Base-by-base conservation (phyloP, 2,329 filamentous ascomycete genomes). In the Ophiostoma sp. region DNA sequence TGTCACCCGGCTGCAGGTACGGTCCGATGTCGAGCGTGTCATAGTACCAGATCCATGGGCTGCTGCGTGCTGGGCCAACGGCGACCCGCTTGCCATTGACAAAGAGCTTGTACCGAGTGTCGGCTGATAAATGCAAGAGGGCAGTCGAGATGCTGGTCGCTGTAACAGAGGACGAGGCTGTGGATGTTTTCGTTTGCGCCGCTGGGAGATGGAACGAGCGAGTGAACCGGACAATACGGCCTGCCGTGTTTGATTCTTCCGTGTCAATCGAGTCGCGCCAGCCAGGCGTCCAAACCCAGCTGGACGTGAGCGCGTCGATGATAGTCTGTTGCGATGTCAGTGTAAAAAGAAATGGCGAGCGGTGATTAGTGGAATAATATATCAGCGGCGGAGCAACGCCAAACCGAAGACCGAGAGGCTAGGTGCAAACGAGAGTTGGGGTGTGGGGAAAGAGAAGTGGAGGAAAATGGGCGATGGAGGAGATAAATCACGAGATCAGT, bases 51-150 rank as follows among this genome's bases (percentile, higher is more conserved):
- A 80, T 77, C 68, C 77, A 75, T 0, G 77, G 79, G 69, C 80
- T 82, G 31, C 83, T 78, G 45, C 81, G 78, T 1, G 79, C 77
- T 2, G 83, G 83, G 1, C 83, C 83, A 2, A 82, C 78, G 2
- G 80, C 78, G 17, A 83, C 77, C 11, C 79, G 78, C 0, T n/a
- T 68, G 2, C 79, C 79, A 77, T 85, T 85, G 55, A 85, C 78
- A 36, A 77, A 78, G 2, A 84, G 77, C 70, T 84, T 84, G 77
- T 84, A 85, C 9, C 82, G 78, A 5, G 83, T 85, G 50, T 85
- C 83, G 6, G 83, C 83, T 0, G 82, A 80, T 74, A 81, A 59
- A 22, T 75, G 75, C 64, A 76, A 36, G 5, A 71, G 15, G 0
- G 68, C 78, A 15, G 64, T 36, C 9, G 42, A 31, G 15, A 31